A percentile compares a stretch with the other conserved stretches of the same genome.
Evolutionary conservation across 1,284 basidiomycete genomes (phyloP).

Genomic region (Ustilago vetiveriae): DNA sequence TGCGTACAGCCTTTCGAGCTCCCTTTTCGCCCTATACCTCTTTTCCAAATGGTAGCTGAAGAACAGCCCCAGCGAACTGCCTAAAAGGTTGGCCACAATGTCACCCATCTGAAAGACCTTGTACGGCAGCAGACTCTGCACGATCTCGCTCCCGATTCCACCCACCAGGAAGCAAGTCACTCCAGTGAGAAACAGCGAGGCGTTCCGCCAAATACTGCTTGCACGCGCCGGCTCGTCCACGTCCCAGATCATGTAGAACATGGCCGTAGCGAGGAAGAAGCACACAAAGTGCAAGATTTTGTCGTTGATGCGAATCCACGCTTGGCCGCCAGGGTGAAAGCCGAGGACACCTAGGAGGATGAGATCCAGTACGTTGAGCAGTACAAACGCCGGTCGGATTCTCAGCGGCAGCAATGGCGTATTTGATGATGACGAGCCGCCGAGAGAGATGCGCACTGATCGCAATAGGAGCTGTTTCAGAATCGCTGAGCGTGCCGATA

Average conservation of each 20-base stretch:
- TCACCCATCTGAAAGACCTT: constrained; percentile 83
- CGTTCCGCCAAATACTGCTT: constrained; percentile 85
- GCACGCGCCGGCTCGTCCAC: constrained; percentile 76
- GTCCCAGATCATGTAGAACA: constrained; percentile 87
- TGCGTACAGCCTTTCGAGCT: constrained; percentile 55
- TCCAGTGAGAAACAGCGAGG: constrained; percentile 75
- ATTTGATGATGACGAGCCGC: neutral
- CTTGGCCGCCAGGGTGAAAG: constrained; percentile 58
- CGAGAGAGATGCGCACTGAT: constrained; percentile 33
- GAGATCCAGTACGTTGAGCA: constrained; percentile 51
- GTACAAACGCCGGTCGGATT: constrained; percentile 54
- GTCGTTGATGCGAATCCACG: constrained; percentile 77
- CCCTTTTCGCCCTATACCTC: constrained; percentile 43
- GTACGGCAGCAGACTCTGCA: constrained; percentile 83
- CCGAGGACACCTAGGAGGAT: constrained; percentile 58
- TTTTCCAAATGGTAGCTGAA: constrained; percentile 51
- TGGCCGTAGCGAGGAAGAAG: constrained; percentile 78
- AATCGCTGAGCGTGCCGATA: constrained; percentile 16
- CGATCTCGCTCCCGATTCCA: constrained; percentile 83
- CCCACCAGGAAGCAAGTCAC: constrained; percentile 71
- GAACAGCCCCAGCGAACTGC: constrained; percentile 78
- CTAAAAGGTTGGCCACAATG: constrained; percentile 82
- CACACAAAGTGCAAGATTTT: constrained; percentile 85
- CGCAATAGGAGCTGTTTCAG: constrained; percentile 39
- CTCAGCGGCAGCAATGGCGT: constrained; percentile 46